phyloP scores from a whole-genome alignment of 1,139 yeast genomes.

The Barnettozyma hawaiiensis region DNA sequence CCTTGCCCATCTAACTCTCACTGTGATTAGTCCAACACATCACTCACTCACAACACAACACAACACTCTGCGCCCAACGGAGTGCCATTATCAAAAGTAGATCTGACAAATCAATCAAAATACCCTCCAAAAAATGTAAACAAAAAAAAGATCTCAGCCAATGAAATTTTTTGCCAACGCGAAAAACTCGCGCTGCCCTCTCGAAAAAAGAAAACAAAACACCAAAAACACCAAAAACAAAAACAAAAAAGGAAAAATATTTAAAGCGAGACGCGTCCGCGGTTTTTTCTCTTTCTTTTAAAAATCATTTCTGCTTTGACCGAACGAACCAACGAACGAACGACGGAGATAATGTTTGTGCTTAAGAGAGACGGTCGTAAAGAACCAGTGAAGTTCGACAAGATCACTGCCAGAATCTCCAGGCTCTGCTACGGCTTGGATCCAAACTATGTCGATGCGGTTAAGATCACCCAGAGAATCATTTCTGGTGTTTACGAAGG shows the following conservation, averaged over 20 bases:
- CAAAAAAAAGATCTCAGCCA: slow-evolving; percentile 3
- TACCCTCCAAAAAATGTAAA: slow-evolving; percentile 11
- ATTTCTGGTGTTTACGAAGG: slow-evolving; percentile 93
- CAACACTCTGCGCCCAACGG: no score
- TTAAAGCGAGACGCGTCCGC: slow-evolving; percentile 12
- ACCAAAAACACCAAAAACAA: slow-evolving; percentile 4
- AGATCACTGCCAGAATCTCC: slow-evolving; percentile 59
- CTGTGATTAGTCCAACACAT: no score
- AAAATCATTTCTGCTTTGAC: no score
- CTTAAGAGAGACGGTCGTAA: slow-evolving; percentile 71
- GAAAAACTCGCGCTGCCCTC: slow-evolving; percentile 1
- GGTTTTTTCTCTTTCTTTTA: neutral
- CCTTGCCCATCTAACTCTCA: no score
- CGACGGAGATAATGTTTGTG: no score
- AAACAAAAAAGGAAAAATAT: slow-evolving; percentile 5
- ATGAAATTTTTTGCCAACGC: slow-evolving; percentile 2
- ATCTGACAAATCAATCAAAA: slow-evolving; percentile 9
- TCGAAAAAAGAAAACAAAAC: neutral
- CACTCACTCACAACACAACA: no score
- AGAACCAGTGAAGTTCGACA: slow-evolving; percentile 81
- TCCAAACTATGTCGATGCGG: slow-evolving; percentile 79
- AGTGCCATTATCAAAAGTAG: neutral
- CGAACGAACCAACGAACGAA: no score
- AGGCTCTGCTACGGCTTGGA: slow-evolving; percentile 80
- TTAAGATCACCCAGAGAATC: slow-evolving; percentile 81